phyloP scores from a whole-genome alignment of 345 rosid species.

The Eucalyptus polyanthemos region DNA sequence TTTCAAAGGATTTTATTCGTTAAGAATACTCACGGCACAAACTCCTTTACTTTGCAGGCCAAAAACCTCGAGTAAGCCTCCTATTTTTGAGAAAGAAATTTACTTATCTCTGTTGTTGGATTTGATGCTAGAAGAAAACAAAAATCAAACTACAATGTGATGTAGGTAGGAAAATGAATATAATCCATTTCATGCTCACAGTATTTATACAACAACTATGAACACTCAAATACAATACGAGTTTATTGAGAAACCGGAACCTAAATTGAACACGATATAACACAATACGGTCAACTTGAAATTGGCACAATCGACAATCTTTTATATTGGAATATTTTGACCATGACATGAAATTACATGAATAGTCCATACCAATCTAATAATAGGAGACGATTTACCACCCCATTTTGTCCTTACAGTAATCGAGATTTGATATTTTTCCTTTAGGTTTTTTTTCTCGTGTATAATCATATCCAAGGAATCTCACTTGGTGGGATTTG shows the following conservation, averaged over 20 bases:
- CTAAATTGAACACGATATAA: neutral
- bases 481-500: neutral
- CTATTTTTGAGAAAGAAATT: neutral
- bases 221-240: rapidly evolving
- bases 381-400: rapidly evolving
- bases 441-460: neutral
- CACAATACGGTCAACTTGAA: neutral
- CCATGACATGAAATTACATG: rapidly evolving
- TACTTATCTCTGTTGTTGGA: neutral
- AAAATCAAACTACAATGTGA: neutral
- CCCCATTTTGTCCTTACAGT: neutral
- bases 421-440: neutral
- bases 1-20: neutral
- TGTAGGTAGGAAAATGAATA: neutral
- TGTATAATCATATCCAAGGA: neutral
- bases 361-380: neutral
- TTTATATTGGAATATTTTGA: neutral
- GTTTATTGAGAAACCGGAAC: too few species aligned
- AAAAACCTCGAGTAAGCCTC: neutral
- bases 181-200: neutral
- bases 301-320: neutral
- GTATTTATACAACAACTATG: neutral
- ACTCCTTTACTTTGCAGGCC: neutral
- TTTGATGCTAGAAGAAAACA: neutral
- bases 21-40: neutral